These are phyloP conservation scores for Fusarium piperis DNA, from an alignment of 2,329 filamentous ascomycete genomes.

Conservation along the genomic window DNA sequence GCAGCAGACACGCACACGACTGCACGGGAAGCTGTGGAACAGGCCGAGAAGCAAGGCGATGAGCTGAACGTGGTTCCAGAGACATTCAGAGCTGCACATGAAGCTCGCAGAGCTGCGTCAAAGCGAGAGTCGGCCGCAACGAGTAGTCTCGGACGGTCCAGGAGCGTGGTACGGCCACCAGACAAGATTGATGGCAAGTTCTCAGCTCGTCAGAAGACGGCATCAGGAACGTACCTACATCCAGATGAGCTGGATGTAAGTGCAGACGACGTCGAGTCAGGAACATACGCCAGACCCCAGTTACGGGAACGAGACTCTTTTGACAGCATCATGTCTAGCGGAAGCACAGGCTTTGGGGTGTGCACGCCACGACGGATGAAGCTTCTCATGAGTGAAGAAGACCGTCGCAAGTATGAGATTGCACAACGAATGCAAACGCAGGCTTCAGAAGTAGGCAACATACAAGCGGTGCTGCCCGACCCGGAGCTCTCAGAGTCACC, in stretches of 20 bases:
- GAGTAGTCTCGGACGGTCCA: slow-evolving; percentile 56
- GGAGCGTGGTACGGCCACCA: slow-evolving; percentile 75
- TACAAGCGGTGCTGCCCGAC: not conserved
- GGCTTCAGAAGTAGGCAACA: not conserved
- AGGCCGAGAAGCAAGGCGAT: slow-evolving; percentile 81
- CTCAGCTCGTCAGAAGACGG: slow-evolving; percentile 72
- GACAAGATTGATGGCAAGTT: slow-evolving; percentile 82
- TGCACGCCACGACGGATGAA: slow-evolving; percentile 76
- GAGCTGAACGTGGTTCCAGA: slow-evolving; percentile 91
- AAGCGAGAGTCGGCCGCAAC: slow-evolving; percentile 40
- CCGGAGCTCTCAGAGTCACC: not conserved
- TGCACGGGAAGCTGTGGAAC: slow-evolving; percentile 83
- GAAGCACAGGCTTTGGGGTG: slow-evolving; percentile 67
- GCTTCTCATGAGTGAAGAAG: slow-evolving; percentile 81
- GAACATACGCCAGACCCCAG: not conserved
- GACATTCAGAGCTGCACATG: slow-evolving; percentile 74
- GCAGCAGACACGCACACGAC: slow-evolving; percentile 80
- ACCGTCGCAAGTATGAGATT: slow-evolving; percentile 77
- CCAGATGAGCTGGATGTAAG: slow-evolving; percentile 64
- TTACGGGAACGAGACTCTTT: slow-evolving; percentile 63
- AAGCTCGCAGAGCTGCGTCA: slow-evolving; percentile 54
- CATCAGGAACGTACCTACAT: slow-evolving; percentile 76
- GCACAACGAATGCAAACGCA: slow-evolving; percentile 53
- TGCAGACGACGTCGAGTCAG: slow-evolving; percentile 44
- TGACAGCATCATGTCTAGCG: slow-evolving; percentile 70